Percentiles rank a stretch among this genome's conserved stretches.
Evolutionary conservation across 176 grass and related monocot species (phyloP).

Genomic region (Pharus latifolius): DNA sequence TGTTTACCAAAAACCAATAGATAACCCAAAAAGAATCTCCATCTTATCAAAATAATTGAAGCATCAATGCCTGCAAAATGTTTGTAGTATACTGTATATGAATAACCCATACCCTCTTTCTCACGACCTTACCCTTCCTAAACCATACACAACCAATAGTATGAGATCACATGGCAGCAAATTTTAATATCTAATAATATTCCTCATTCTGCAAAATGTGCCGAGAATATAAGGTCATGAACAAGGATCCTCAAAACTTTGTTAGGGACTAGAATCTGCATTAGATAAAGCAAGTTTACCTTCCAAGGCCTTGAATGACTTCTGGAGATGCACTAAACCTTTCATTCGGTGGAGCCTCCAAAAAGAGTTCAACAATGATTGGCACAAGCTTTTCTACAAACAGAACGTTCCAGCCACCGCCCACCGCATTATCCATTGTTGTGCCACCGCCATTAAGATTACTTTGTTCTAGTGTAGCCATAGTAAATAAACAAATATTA

Average conservation of each 20-base stretch:
- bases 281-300: constrained; percentile 38
- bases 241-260: constrained; percentile 17
- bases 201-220: background rate
- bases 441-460: constrained; percentile 25
- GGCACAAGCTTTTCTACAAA: constrained; percentile 93
- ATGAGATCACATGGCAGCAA: background rate
- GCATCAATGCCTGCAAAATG: background rate
- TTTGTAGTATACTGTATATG: background rate
- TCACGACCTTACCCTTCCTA: background rate
- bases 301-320: constrained; percentile 84
- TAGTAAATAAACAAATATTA: constrained; percentile 15
- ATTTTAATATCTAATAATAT: background rate
- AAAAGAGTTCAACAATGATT: constrained; percentile 69
- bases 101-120: background rate
- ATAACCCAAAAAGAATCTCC: background rate
- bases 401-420: constrained; percentile 57
- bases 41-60: background rate
- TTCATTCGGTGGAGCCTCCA: constrained; percentile 80
- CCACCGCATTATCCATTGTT: constrained; percentile 25
- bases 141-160: background rate
- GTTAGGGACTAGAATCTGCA: constrained; percentile 2
- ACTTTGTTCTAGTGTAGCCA: constrained; percentile 31
- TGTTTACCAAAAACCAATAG: background rate
- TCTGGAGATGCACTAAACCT: constrained; percentile 66
- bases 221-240: background rate